Percentiles rank a stretch among this genome's conserved stretches.
These are phyloP conservation scores for Alternaria tenuissima DNA, from an alignment of 2,329 filamentous ascomycete species.

Conservation along the genomic window DNA sequence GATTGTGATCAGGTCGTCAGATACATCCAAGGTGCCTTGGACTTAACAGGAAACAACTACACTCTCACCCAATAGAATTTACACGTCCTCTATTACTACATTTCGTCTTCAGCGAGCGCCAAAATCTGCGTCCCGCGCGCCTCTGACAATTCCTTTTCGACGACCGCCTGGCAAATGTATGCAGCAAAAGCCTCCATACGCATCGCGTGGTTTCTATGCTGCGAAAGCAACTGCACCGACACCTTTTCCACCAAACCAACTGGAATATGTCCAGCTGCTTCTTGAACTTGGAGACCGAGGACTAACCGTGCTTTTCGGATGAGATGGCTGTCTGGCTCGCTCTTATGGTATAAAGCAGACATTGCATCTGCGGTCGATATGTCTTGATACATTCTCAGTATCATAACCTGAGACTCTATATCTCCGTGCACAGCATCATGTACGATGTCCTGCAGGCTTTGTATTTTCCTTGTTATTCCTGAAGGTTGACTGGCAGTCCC, in stretches of 20 bases:
- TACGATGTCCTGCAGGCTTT: not conserved
- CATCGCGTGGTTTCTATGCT: not conserved
- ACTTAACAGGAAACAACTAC: not conserved
- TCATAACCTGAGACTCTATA: not conserved
- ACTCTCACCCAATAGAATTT: not conserved
- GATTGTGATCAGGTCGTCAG: not conserved
- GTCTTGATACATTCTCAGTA: not conserved
- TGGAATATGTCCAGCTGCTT: not conserved
- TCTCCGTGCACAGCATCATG: not conserved
- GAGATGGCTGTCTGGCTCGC: not conserved
- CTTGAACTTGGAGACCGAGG: conserved; percentile 1
- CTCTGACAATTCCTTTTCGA: not conserved
- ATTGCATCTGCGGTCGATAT: not conserved
- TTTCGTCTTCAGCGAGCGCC: not conserved
- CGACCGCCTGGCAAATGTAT: not conserved
- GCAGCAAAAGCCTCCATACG: not conserved
- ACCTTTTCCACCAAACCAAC: not conserved
- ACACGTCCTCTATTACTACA: not conserved
- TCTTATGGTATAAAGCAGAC: not conserved
- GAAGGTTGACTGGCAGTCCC: not conserved
- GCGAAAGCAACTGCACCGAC: not conserved
- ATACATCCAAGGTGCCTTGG: not conserved
- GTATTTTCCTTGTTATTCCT: not conserved
- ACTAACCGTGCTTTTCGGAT: conserved; percentile 3
- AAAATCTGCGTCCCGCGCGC: not conserved